Base-by-base conservation (phyloP, 805 yeast genomes). In the Teunomyces lycoperdinae region DNA sequence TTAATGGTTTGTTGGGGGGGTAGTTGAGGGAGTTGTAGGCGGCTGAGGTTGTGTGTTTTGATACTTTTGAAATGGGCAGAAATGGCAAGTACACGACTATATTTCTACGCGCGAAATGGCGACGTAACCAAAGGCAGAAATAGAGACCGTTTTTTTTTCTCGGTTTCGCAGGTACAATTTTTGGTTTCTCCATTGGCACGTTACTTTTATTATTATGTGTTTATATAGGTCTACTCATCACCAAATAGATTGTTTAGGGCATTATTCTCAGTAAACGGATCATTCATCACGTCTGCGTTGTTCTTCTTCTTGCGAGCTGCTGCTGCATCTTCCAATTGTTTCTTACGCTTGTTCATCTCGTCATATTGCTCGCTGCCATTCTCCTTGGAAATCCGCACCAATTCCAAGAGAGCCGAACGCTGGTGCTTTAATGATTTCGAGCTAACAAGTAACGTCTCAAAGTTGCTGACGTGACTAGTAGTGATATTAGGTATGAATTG, bases 341-440 rank as follows among this genome's bases (percentile, higher is more conserved):
- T 80, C 58, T 68, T 76, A 61, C 81, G 76, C 60, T 68, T 79
- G 62, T 64, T 70, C 67, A 70, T 76, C 43, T 67, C 73, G 17
- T 70, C 76, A 24, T 67, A 73, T 7, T 69, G 74, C 33, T 66
- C 67, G 9, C 52, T 44, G 35, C 52, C 56, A 32, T 56, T 57
- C 55, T 73, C 80, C 52, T 81, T 82, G 16, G 86, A 80, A 47
- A 79, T 75, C 43, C 81, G 77, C n/a, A 91, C 74, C 62, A 89
- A 81, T 51, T 87, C 94, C 50, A 89, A 66, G 66, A 91, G 78
- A 24, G 89, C 83, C 20, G 86, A 82, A 52, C 96, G 76, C 68
- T 89, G 96, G 57, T 87, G 94, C 52, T 90, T 79, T 55, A 85
- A 70, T 42, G 83, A 77, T 62, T 83, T 79, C n/a, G 89, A 83